Conservation (phyloP, 306 rosid genomes). For the Boehmeria nivea region DNA sequence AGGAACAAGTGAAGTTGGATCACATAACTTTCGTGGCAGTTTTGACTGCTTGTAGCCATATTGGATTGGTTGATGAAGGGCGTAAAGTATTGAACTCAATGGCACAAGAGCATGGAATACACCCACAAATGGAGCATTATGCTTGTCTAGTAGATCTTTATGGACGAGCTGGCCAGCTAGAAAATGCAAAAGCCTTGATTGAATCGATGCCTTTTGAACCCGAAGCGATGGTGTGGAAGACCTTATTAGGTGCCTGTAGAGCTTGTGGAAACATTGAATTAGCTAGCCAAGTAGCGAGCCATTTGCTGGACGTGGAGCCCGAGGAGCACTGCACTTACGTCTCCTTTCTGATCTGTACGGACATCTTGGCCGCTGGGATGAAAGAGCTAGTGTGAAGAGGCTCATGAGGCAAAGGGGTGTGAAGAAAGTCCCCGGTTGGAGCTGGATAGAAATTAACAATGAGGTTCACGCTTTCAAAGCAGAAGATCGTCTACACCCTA, state of each 20-base stretch:
- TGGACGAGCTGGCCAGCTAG: slow-evolving; percentile 60
- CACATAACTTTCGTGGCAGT: slow-evolving; percentile 85
- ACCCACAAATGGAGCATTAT: slow-evolving; percentile 65
- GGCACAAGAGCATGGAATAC: slow-evolving; percentile 55
- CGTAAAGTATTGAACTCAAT: slow-evolving; percentile 36
- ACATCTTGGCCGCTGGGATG: slow-evolving; percentile 58
- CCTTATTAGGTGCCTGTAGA: slow-evolving; percentile 75
- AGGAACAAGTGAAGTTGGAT: slow-evolving; percentile 60
- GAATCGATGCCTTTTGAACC: slow-evolving; percentile 69
- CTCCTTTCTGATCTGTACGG: slow-evolving; percentile 67
- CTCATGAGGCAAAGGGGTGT: slow-evolving; percentile 74
- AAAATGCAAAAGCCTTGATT: slow-evolving; percentile 58
- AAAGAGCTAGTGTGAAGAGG: slow-evolving; percentile 59
- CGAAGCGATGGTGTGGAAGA: slow-evolving; percentile 58
- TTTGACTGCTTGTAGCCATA: slow-evolving; percentile 80
- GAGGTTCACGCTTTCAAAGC: slow-evolving; percentile 78
- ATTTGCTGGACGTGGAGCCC: slow-evolving; percentile 60
- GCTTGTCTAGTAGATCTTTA: slow-evolving; percentile 79
- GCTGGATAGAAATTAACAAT: slow-evolving; percentile 76
- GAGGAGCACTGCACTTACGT: slow-evolving; percentile 72
- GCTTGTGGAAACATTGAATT: slow-evolving; percentile 66
- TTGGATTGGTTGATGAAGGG: slow-evolving; percentile 70
- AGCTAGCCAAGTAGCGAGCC: slow-evolving; percentile 58
- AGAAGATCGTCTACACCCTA: slow-evolving; percentile 59
- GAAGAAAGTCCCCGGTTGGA: slow-evolving; percentile 79